A percentile compares a stretch with the other conserved stretches of the same genome.
These are phyloP conservation scores for Aspergillus homomorphus DNA, from an alignment of 495 filamentous ascomycete species.

Conservation along the genomic window DNA sequence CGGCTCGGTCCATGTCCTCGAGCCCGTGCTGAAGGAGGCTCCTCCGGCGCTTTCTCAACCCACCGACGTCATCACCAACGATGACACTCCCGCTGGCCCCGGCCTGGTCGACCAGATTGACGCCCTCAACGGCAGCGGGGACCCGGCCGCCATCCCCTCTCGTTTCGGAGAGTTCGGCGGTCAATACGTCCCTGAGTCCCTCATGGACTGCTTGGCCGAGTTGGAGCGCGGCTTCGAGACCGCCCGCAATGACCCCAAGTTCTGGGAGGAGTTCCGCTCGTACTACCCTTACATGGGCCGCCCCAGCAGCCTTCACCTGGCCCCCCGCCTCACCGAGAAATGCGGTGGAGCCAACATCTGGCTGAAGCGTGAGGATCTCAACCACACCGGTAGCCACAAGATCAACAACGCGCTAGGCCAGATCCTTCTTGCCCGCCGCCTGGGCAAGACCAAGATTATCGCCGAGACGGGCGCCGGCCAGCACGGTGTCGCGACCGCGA, in stretches of 20 bases:
- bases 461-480: slow-evolving; percentile 97
- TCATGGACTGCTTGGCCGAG: slow-evolving; percentile 84
- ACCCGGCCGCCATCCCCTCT: slow-evolving; percentile 60
- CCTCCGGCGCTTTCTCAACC: slow-evolving; percentile 30
- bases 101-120: slow-evolving; percentile 71
- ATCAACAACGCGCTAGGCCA: slow-evolving; percentile 97
- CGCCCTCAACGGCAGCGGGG: slow-evolving; percentile 58
- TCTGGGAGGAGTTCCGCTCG: slow-evolving; percentile 87
- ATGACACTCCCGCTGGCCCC: slow-evolving; percentile 53
- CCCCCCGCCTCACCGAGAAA: slow-evolving; percentile 71
- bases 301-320: slow-evolving; percentile 76
- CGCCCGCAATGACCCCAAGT: slow-evolving; percentile 71
- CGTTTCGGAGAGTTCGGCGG: slow-evolving; percentile 89
- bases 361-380: slow-evolving; percentile 93
- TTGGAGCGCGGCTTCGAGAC: slow-evolving; percentile 79
- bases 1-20: slow-evolving; percentile 44
- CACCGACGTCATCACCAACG: slow-evolving; percentile 59
- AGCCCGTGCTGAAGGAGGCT: slow-evolving; percentile 58
- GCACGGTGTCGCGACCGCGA: slow-evolving; percentile 94
- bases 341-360: slow-evolving; percentile 91
- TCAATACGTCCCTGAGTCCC: slow-evolving; percentile 84
- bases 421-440: slow-evolving; percentile 72
- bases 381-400: slow-evolving; percentile 85
- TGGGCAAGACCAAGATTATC: slow-evolving; percentile 93
- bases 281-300: slow-evolving; percentile 91